Conservation (phyloP, 805 yeast genomes). For the Nakazawaea populi region DNA sequence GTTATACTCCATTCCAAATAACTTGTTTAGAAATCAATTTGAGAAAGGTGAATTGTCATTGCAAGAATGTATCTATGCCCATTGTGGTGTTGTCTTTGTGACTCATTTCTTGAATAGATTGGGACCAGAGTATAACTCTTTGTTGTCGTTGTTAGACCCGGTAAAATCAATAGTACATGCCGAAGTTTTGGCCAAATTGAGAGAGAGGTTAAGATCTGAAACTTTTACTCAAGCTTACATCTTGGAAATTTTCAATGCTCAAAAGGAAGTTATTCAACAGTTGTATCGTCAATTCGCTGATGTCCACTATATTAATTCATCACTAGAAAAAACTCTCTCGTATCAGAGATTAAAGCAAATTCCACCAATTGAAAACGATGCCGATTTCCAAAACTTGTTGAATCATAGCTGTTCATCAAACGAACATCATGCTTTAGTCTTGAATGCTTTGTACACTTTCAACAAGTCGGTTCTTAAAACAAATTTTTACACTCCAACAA, state of each 20-base stretch:
- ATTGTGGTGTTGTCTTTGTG: conserved; percentile 86
- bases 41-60: conserved; percentile 74
- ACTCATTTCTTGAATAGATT: conserved; percentile 92
- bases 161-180: conserved; percentile 57
- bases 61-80: conserved; percentile 93
- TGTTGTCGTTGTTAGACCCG: conserved; percentile 58
- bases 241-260: conserved; percentile 64
- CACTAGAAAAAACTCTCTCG: conserved; percentile 73
- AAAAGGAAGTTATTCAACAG: conserved; percentile 69
- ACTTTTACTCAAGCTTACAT: conserved; percentile 87
- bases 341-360: conserved; percentile 81
- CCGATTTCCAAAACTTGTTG: conserved; percentile 66
- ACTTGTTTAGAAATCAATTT: conserved; percentile 70
- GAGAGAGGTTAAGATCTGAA: conserved; percentile 86
- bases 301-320: conserved; percentile 71
- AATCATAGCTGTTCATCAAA: conserved; percentile 71
- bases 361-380: conserved; percentile 66
- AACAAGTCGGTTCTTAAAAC: conserved; percentile 88
- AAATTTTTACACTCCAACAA: conserved; percentile 88
- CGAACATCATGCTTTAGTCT: conserved; percentile 71
- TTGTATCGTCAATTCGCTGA: conserved; percentile 90
- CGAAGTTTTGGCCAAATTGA: conserved; percentile 74
- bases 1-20: conserved; percentile 85
- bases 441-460: conserved; percentile 77
- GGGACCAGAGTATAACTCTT: conserved; percentile 80